phyloP scores from a whole-genome alignment of 306 rosid species.

The Quercus mongolica region DNA sequence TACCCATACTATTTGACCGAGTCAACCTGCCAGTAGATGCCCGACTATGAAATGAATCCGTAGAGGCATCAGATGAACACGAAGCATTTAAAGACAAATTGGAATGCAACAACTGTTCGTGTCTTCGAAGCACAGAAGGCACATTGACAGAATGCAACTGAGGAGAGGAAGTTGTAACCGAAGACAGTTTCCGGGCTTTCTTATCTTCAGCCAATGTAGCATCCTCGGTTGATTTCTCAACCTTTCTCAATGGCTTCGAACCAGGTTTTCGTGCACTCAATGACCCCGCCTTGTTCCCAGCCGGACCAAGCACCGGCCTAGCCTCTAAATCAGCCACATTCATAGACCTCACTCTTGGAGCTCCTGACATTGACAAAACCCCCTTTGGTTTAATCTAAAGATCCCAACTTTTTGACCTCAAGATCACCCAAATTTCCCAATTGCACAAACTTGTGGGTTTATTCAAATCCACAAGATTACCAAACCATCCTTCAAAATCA shows the following conservation, averaged over 20 bases:
- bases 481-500: conserved; percentile 3
- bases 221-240: conserved; percentile 44
- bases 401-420: background rate
- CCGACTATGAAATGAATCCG: conserved; percentile 77
- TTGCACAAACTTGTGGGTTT: conserved; percentile 15
- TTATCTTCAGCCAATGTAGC: conserved; percentile 51
- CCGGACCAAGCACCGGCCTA: conserved; percentile 67
- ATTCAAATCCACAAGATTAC: conserved; percentile 15
- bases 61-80: conserved; percentile 86
- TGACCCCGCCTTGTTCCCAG: conserved; percentile 67
- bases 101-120: conserved; percentile 67
- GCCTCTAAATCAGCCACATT: conserved; percentile 74
- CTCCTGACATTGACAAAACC: conserved; percentile 55
- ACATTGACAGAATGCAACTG: conserved; percentile 42
- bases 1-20: conserved; percentile 57
- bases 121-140: conserved; percentile 63
- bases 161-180: conserved; percentile 38
- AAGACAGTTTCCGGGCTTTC: conserved; percentile 41
- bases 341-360: conserved; percentile 81
- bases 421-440: conserved; percentile 5
- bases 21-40: conserved; percentile 77
- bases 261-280: conserved; percentile 45
- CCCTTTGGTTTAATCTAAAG: background rate
- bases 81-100: conserved; percentile 73
- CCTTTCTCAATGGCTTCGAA: conserved; percentile 58